Percentiles rank a stretch among this genome's conserved stretches.
These are phyloP conservation scores for Chaetomium sp. DNA, from an alignment of 2,329 filamentous ascomycete genomes.

Conservation along the genomic window DNA sequence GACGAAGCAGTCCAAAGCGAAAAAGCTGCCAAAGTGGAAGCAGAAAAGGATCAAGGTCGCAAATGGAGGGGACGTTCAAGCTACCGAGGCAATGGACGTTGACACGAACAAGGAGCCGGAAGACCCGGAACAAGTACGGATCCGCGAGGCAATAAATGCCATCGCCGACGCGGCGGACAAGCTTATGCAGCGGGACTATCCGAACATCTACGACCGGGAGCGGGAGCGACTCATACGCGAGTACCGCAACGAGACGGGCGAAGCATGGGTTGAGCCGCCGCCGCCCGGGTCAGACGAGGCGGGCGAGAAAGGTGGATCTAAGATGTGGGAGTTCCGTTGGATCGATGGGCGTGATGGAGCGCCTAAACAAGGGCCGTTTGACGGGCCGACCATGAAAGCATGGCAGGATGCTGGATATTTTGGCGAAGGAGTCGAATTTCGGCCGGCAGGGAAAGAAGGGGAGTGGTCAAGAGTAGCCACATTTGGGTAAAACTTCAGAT, in stretches of 20 bases:
- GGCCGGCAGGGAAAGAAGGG: slow-evolving; percentile 47
- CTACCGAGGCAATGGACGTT: slow-evolving; percentile 60
- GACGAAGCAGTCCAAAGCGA: slow-evolving; percentile 52
- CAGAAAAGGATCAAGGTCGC: slow-evolving; percentile 63
- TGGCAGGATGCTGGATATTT: slow-evolving; percentile 95
- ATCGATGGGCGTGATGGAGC: slow-evolving; percentile 77
- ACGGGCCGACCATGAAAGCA: slow-evolving; percentile 75
- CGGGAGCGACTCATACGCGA: slow-evolving; percentile 77
- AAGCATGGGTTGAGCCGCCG: slow-evolving; percentile 61
- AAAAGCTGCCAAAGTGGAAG: slow-evolving; percentile 60
- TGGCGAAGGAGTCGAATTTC: slow-evolving; percentile 78
- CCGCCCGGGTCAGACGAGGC: slow-evolving; percentile 24
- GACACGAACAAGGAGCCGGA: slow-evolving; percentile 52
- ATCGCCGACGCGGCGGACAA: slow-evolving; percentile 89
- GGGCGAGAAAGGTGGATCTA: slow-evolving; percentile 27
- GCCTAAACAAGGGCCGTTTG: slow-evolving; percentile 78
- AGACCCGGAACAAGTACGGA: slow-evolving; percentile 61
- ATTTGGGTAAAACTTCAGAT: slow-evolving; percentile 21
- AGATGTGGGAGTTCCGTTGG: slow-evolving; percentile 89
- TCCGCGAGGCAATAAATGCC: slow-evolving; percentile 67
- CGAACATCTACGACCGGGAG: slow-evolving; percentile 88
- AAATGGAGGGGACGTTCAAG: slow-evolving; percentile 42
- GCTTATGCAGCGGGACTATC: slow-evolving; percentile 72
- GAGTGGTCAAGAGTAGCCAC: slow-evolving; percentile 24
- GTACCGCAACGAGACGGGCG: slow-evolving; percentile 78